phyloP scores from a whole-genome alignment of 257 asterid genomes.

The Parsonsia alboflavescens region DNA sequence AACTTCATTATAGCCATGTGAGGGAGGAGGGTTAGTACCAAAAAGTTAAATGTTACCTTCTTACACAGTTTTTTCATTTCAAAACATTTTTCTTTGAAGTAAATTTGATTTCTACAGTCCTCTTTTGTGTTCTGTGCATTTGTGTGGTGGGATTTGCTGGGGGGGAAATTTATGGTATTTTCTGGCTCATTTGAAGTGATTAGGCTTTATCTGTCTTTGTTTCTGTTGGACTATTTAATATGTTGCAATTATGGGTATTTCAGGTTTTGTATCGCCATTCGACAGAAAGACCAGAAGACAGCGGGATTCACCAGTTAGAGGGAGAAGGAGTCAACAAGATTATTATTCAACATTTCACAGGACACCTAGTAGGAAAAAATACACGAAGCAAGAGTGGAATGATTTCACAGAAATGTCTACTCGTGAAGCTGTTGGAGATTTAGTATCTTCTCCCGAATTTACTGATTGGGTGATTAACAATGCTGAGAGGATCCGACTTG shows the following conservation, averaged over 20 bases:
- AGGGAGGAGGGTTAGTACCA: too few relatives aligned
- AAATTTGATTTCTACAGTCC: too few relatives aligned
- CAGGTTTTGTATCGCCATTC: slow-evolving; percentile 9
- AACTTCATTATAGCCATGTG: too few relatives aligned
- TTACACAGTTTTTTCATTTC: too few relatives aligned
- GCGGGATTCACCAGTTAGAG: slow-evolving; percentile 32
- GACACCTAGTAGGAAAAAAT: slow-evolving; percentile 59
- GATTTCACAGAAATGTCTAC: slow-evolving; percentile 71
- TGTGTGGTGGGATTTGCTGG: too few relatives aligned
- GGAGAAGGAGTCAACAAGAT: slow-evolving; percentile 22
- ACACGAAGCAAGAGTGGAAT: slow-evolving; percentile 63
- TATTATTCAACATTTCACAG: slow-evolving; percentile 61
- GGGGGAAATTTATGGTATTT: too few relatives aligned
- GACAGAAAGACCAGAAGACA: slow-evolving; percentile 4
- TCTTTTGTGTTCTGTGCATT: too few relatives aligned
- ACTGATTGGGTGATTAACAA: slow-evolving; percentile 57
- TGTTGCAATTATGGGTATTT: not conserved
- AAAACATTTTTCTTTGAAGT: too few relatives aligned
- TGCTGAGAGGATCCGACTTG: slow-evolving; percentile 59
- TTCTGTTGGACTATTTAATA: too few relatives aligned
- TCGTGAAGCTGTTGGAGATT: slow-evolving; percentile 54
- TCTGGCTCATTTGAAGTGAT: too few relatives aligned
- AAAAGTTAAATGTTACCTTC: too few relatives aligned
- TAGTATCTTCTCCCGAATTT: slow-evolving; percentile 73
- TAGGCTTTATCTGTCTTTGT: too few relatives aligned